phyloP scores from a whole-genome alignment of 2,329 filamentous ascomycete genomes.

The Didymella pinodella region DNA sequence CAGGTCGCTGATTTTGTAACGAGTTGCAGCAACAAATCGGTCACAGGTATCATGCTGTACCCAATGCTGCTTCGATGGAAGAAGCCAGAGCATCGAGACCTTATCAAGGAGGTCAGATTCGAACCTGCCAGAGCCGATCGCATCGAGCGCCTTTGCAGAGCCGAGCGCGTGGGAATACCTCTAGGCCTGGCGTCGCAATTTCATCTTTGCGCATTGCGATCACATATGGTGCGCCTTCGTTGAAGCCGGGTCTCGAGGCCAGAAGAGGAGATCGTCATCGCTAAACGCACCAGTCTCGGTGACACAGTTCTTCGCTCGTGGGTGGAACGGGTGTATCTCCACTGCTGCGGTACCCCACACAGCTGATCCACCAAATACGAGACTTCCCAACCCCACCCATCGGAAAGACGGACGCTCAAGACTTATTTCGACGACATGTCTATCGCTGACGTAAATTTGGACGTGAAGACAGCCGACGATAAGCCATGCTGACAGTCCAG shows the following conservation, averaged over 20 bases:
- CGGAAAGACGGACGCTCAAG: neutral
- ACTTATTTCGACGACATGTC: neutral
- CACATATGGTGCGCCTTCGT: constrained; percentile 23
- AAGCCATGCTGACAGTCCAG: constrained; percentile 6
- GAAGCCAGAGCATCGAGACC: constrained; percentile 33
- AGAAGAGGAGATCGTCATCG: neutral
- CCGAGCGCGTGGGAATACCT: constrained; percentile 30
- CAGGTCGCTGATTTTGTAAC: constrained; percentile 36
- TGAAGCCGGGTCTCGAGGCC: neutral
- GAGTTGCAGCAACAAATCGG: constrained; percentile 35
- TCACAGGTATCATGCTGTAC: constrained; percentile 30
- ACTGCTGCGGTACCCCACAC: constrained; percentile 10
- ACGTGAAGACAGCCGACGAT: constrained; percentile 1
- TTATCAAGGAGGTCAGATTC: constrained; percentile 33
- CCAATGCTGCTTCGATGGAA: constrained; percentile 37
- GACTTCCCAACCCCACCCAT: neutral
- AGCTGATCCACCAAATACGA: neutral
- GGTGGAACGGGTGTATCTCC: constrained; percentile 1
- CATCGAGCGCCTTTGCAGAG: constrained; percentile 27
- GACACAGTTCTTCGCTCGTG: neutral
- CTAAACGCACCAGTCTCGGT: neutral
- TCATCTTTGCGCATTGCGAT: constrained; percentile 26
- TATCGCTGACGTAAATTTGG: neutral
- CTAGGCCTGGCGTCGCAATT: constrained; percentile 39
- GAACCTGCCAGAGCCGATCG: constrained; percentile 16